Conservation (phyloP, 345 rosid genomes). For the Lepidium sativum region DNA sequence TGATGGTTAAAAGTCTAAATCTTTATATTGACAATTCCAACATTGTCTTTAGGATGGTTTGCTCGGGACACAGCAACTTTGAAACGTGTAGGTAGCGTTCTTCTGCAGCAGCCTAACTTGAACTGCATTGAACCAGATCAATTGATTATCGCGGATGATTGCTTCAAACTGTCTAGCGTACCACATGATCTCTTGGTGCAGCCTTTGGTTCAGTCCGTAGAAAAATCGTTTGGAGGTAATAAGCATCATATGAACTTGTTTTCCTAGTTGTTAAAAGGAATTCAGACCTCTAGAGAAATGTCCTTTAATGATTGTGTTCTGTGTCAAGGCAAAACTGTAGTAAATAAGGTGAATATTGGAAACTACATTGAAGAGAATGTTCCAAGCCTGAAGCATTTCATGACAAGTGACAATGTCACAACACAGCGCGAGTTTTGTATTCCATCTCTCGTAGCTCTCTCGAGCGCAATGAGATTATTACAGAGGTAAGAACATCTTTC, state of each 20-base stretch:
- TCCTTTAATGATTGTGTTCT: slow-evolving; percentile 3
- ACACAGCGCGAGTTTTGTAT: slow-evolving; percentile 33
- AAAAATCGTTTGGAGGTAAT: slow-evolving; percentile 59
- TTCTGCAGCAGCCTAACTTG: slow-evolving; percentile 39
- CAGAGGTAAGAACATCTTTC: slow-evolving; percentile 39
- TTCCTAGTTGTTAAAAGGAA: background rate
- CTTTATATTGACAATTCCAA: background rate
- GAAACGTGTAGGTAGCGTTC: slow-evolving; percentile 52
- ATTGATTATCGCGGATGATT: slow-evolving; percentile 59
- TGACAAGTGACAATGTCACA: slow-evolving; percentile 27
- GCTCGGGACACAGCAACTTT: slow-evolving; percentile 63
- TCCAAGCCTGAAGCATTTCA: slow-evolving; percentile 63
- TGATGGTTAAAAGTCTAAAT: background rate
- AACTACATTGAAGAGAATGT: slow-evolving; percentile 50
- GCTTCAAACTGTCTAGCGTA: slow-evolving; percentile 56
- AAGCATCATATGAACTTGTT: background rate
- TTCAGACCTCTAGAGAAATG: background rate
- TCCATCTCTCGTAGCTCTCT: slow-evolving; percentile 70
- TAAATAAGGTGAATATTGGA: slow-evolving; percentile 48
- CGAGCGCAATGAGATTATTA: slow-evolving; percentile 61
- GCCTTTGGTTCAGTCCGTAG: slow-evolving; percentile 46
- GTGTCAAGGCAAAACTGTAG: slow-evolving; percentile 37
- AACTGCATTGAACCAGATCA: slow-evolving; percentile 35
- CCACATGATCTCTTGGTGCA: slow-evolving; percentile 40
- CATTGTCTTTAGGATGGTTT: slow-evolving; percentile 67